Base-by-base conservation (phyloP, 345 rosid genomes). In the Abelmoschus esculentus region DNA sequence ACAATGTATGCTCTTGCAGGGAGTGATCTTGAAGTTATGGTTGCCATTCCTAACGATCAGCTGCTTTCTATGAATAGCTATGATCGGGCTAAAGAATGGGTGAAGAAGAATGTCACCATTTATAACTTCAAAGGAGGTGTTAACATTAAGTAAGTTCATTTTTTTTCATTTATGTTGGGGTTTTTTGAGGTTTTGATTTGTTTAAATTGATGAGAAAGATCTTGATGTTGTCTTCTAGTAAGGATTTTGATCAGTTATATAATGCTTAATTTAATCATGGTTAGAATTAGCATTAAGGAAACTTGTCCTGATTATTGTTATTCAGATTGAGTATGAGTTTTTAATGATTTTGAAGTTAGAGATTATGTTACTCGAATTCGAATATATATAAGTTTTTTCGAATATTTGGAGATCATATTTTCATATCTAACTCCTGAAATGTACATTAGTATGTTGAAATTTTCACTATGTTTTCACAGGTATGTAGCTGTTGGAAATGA, bases 401-500 rank as follows among this genome's bases (percentile, higher is more conserved):
- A 36, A 36, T 36, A 6, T 36, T 36, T 36, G 40, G 40, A 36
- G 40, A 36, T 36, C 40, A 36, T 36, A 36, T 36, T 6, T 36
- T 36, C 40, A 36, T 36, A 6, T 36, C 40, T 36, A 36, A 6
- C 40, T 36, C 7, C 40, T 36, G 40, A 38, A 38, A 38, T 42
- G 13, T 42, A 10, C 9, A 42, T 42, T 9, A 40, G 44, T 40
- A 8, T 52, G 26, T 17, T 52, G 5, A 40, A 19, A 19, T 7
- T 50, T 29, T 53, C 18, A n/a, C 49, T 22, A 7, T 36, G n/a
- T 72, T 40, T 49, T 26, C 14, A 5, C 84, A 93, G 97, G 74
- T 93, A 86, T 52, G 96, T 93, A 0, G 97, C 91, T 3, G 96
- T 93, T 11, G 97, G 98, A 17, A 90, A 90, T 49, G 97, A 90